A percentile compares a stretch with the other conserved stretches of the same genome.
Conservation (phyloP, 345 rosid genomes). For the Atalantia buxifolia region DNA sequence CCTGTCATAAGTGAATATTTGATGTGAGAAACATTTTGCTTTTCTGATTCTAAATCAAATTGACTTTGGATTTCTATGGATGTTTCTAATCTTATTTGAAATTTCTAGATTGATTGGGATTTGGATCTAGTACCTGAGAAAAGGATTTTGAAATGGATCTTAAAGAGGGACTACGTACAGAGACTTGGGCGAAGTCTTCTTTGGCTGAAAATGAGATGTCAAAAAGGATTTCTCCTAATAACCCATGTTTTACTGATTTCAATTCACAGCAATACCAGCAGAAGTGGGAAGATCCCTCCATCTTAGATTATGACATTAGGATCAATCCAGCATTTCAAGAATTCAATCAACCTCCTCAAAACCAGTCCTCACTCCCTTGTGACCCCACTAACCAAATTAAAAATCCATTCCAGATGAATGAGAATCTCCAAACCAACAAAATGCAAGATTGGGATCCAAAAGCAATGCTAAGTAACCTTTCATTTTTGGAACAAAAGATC, state of each 20-base stretch:
- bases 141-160: conserved; percentile 48
- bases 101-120: conserved; percentile 14
- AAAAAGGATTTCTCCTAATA: conserved; percentile 27
- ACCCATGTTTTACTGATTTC: conserved; percentile 34
- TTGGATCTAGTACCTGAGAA: conserved; percentile 12
- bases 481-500: conserved; percentile 85
- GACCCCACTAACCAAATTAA: conserved; percentile 33
- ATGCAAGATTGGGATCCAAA: conserved; percentile 86
- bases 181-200: conserved; percentile 52
- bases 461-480: conserved; percentile 66
- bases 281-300: conserved; percentile 58
- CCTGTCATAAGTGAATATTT: background rate
- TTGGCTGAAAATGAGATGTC: conserved; percentile 33
- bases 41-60: background rate
- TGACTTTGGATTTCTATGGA: background rate
- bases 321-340: conserved; percentile 42
- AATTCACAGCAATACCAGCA: conserved; percentile 37
- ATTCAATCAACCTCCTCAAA: conserved; percentile 31
- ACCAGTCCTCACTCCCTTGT: conserved; percentile 24
- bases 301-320: conserved; percentile 46
- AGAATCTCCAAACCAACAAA: conserved; percentile 33
- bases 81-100: conserved; percentile 3
- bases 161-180: conserved; percentile 40
- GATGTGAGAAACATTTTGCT: background rate
- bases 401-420: conserved; percentile 33